Evolutionary conservation across 169 alveolate genomes (phyloP).

Genomic region (Plasmodium sp.): DNA sequence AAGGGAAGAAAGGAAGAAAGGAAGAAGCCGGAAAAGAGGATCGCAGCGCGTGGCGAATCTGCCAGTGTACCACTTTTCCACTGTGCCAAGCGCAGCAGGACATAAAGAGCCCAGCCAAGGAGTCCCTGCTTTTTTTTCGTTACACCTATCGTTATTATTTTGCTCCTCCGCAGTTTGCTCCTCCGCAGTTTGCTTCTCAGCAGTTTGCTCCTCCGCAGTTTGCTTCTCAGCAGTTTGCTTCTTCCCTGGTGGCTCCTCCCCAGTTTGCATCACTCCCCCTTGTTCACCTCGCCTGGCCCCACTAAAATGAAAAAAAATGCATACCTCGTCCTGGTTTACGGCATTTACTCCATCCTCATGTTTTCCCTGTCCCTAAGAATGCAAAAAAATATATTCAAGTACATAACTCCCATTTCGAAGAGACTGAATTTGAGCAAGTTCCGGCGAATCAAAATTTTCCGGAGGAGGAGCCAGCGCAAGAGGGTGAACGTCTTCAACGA

Average conservation of each 20-base stretch:
- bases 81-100: not conserved
- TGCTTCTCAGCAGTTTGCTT: not conserved
- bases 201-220: not conserved
- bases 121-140: not conserved
- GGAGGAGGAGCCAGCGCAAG: slow-evolving; percentile 44
- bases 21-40: not conserved
- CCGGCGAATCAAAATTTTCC: slow-evolving; percentile 13
- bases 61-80: not conserved
- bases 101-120: not conserved
- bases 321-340: slow-evolving; percentile 29
- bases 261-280: not conserved
- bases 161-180: not conserved
- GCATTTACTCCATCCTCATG: slow-evolving; percentile 39
- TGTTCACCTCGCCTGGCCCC: not conserved
- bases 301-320: slow-evolving; percentile 72
- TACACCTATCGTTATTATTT: not conserved
- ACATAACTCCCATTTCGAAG: slow-evolving; percentile 71
- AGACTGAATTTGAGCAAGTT: slow-evolving; percentile 42
- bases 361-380: slow-evolving; percentile 68
- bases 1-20: not conserved
- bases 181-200: not conserved
- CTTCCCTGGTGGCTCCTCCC: no score
- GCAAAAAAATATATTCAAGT: slow-evolving; percentile 73
- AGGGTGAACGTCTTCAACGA: slow-evolving; percentile 44
- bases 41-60: not conserved